Conservation (phyloP, 2,329 filamentous ascomycete species). For the Juglanconis juglandina region DNA sequence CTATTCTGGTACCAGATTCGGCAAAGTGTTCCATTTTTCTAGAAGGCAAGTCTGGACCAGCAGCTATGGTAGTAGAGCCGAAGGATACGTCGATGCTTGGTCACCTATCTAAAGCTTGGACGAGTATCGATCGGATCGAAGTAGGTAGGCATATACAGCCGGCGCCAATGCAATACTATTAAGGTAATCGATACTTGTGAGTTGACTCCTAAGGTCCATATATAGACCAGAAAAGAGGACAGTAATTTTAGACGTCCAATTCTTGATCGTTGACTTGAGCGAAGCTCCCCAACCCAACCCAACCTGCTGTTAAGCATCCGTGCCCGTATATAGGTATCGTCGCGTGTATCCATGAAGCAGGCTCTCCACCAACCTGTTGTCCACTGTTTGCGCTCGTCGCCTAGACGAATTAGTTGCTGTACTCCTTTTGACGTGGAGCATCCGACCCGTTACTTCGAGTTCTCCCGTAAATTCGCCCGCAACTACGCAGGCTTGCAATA, state of each 20-base stretch:
- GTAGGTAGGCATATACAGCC: background rate
- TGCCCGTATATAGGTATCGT: background rate
- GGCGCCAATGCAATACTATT: background rate
- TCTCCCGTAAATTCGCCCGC: background rate
- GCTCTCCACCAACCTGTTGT: background rate
- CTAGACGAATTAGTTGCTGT: background rate
- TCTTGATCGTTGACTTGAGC: background rate
- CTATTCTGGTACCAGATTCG: too few species aligned
- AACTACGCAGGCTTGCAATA: conserved; percentile 56
- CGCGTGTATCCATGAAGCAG: background rate
- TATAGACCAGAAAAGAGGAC: background rate
- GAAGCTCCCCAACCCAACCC: background rate
- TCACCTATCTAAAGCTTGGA: too few species aligned
- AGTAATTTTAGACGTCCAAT: background rate
- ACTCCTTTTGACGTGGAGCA: background rate
- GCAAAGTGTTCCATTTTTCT: too few species aligned
- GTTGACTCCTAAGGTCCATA: background rate
- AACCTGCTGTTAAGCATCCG: background rate
- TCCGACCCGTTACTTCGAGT: background rate
- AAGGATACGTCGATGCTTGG: too few species aligned
- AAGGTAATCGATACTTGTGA: background rate
- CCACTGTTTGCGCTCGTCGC: too few species aligned
- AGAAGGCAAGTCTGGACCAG: too few species aligned
- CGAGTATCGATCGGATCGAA: too few species aligned
- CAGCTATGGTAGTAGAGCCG: too few species aligned